Base-by-base conservation (phyloP, 192 early-diverging fungal genomes). In the Coemansia sp. region DNA sequence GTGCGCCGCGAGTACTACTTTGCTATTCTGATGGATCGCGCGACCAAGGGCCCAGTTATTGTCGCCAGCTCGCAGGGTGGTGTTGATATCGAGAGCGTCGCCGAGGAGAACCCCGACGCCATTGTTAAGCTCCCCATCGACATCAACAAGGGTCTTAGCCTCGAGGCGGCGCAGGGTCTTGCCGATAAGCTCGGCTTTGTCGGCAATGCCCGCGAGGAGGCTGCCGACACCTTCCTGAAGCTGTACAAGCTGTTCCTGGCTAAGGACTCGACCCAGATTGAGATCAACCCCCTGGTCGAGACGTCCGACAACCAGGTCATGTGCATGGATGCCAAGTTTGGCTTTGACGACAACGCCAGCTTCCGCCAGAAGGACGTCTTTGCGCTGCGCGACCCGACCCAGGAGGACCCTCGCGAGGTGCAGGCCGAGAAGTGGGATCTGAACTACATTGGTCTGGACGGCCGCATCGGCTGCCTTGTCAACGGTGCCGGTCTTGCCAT, bases 271-370 rank as follows among this genome's bases (percentile, higher is more conserved):
- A 95, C 93, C 46, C 89, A 94, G 85, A 90, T 99, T 53, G 96
- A 97, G 80, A 99, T 99, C 77, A 99, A 99, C 83, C 96, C 94
- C 22, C 85, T 99, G 64, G 90, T 93, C 28, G 94, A 99, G 77
- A 84, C 92, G 11, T 78, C 81, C 25, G 86, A 85, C 44, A 83
- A 93, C 61, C 87, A 93, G 78, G 90, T 95, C 32, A 78, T 90
- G 72, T 91, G 91, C 80, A 97, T 99, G 93, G 96, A 99, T 74
- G 96, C 96, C 80, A 99, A 99, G 82, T 85, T 97, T 77, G 92
- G 91, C 57, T 97, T 97, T 70, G 96, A 99, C 78, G 96, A 99
- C 81, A 99, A 99, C 69, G 94, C 96, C 57, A 90, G 91, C 41
- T 97, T 95, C 85, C 87, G 93, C 59, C 96, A 99, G 79, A 80